A percentile compares a stretch with the other conserved stretches of the same genome.
Conservation (phyloP, 176 grass and related monocot genomes). For the Chloris gayana region DNA sequence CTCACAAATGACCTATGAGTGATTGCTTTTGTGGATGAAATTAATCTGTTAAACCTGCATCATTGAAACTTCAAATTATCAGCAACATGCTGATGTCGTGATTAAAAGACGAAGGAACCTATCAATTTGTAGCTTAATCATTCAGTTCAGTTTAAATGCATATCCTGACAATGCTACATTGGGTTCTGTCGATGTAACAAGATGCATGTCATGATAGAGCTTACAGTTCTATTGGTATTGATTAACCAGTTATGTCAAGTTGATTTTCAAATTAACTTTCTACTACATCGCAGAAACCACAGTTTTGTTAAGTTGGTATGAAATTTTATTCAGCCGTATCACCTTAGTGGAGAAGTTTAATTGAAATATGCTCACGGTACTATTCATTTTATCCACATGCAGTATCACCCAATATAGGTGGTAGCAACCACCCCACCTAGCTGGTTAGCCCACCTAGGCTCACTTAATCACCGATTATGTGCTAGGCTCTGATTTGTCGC, state of each 20-base stretch:
- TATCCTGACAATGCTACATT: neutral
- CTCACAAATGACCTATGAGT: neutral
- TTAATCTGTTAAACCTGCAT: neutral
- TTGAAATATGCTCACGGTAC: neutral
- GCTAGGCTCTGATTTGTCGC: neutral
- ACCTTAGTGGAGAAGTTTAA: conserved; percentile 33
- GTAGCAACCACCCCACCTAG: neutral
- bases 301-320: conserved; percentile 7
- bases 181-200: neutral
- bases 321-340: neutral
- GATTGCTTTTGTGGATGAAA: neutral
- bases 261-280: conserved; percentile 7
- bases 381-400: conserved; percentile 9
- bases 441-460: neutral
- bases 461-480: neutral
- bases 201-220: neutral
- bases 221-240: neutral
- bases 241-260: conserved; percentile 10
- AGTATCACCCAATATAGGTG: neutral
- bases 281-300: neutral
- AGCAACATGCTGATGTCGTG: neutral
- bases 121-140: neutral
- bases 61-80: neutral
- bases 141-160: neutral
- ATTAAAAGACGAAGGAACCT: neutral